Evolutionary conservation across 75 land plant species (phyloP).

Genomic region (Picea sitchensis): DNA sequence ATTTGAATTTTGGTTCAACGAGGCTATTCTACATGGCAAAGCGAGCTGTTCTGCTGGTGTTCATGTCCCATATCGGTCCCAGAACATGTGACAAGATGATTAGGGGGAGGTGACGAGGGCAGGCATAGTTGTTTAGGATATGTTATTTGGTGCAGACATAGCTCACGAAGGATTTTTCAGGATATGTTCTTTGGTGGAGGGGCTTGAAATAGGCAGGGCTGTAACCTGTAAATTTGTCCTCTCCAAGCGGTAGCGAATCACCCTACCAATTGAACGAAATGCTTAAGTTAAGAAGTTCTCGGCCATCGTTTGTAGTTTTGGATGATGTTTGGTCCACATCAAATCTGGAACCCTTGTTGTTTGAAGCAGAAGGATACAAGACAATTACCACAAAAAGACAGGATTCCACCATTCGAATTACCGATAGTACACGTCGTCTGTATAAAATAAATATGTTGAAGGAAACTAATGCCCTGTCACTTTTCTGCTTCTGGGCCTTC

Average conservation of each 20-base stretch:
- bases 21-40: too few species aligned
- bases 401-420: neutral
- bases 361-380: slow-evolving; percentile 34
- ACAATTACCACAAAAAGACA: slow-evolving; percentile 41
- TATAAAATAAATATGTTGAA: slow-evolving; percentile 40
- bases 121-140: too few species aligned
- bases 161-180: too few species aligned
- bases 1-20: too few species aligned
- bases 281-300: neutral
- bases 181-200: too few species aligned
- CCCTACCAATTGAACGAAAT: neutral
- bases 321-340: slow-evolving; percentile 57
- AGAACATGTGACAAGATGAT: too few species aligned
- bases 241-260: neutral
- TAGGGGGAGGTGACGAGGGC: too few species aligned
- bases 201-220: too few species aligned
- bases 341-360: slow-evolving; percentile 36
- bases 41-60: too few species aligned
- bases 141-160: too few species aligned
- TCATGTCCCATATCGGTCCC: too few species aligned
- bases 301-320: slow-evolving; percentile 24
- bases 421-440: neutral
- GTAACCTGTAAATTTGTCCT: too few species aligned
- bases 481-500: slow-evolving; percentile 54
- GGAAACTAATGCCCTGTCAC: slow-evolving; percentile 41